Evolutionary conservation across 2,329 filamentous ascomycete genomes (phyloP), one percentile per base, ranked within the genome.

Genomic region (Westerdykella ornata): DNA sequence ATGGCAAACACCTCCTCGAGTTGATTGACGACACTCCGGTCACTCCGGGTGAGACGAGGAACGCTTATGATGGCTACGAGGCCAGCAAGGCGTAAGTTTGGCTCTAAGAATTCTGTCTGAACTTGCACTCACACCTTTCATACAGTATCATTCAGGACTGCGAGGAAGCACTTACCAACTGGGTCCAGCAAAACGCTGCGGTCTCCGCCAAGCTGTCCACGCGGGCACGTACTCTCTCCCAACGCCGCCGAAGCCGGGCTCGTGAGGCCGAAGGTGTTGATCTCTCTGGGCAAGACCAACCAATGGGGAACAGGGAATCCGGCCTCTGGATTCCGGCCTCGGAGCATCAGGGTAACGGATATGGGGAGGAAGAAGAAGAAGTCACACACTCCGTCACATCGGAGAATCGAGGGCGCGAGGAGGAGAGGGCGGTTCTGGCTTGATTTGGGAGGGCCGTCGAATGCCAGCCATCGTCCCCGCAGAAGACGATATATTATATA

Each of bases 41-140:
- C 41, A 98, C 92, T 5, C 92, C 92, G 17, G 92, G 92, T 55
- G 92, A 98, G 76, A 97, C 90, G 15, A 85, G 92, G 50, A 81
- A 87, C 39, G 89, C 92, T 1, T 98, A 98, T 63, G 92, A 98
- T 61, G 92, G 92, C 48, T 98, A 98, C 65, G 92, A 98, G 68
- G 89, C 89, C 48, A 94, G 87, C 78, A 97, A 96, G 73, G 90
- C 80, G 72, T 74, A 68, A 45, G 69, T 68, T 31, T 15, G 11
- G 8, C n/a, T 22, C 16, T 4, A 16, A 8, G 4, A 20, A 6
- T 12, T 35, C 17, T 22, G 5, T 18, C n/a, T 16, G 13, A 18
- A 38, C 16, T 28, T 33, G 26, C 31, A 20, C 56, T 63, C 44
- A 65, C 43, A 9, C 37, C n/a, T 35, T 26, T 18, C 26, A 11